phyloP scores from a whole-genome alignment of 148 eudicot genomes.

The Cornus kousa region DNA sequence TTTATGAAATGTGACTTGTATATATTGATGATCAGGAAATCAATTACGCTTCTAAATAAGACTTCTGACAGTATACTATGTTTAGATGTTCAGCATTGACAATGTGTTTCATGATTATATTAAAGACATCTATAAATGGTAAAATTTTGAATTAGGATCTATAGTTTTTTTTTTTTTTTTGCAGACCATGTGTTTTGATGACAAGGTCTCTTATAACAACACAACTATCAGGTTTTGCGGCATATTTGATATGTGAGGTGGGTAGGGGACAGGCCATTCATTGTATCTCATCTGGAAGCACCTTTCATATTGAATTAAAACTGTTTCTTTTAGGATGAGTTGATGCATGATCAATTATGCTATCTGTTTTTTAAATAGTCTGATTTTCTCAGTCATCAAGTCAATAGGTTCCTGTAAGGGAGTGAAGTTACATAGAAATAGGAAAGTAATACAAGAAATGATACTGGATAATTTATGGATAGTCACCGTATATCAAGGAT shows the following conservation, averaged over 20 bases:
- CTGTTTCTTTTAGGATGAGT: not conserved
- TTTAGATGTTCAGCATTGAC: not conserved
- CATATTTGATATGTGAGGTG: not conserved
- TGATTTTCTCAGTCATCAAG: not conserved
- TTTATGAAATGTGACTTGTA: not conserved
- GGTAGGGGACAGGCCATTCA: not conserved
- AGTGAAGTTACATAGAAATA: no score
- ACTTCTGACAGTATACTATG: not conserved
- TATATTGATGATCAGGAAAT: not conserved
- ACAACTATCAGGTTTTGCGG: not conserved
- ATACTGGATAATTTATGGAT: no score
- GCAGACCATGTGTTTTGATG: not conserved
- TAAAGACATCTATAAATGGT: not conserved
- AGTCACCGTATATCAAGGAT: no score
- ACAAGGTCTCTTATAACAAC: not conserved
- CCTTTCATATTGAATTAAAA: not conserved
- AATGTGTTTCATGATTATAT: not conserved
- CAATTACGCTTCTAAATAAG: not conserved
- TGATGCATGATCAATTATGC: not conserved
- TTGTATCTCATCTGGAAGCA: not conserved
- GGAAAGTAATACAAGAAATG: no score
- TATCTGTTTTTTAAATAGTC: not conserved
- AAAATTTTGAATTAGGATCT: not conserved
- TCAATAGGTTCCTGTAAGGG: not conserved
- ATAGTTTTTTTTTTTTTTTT: not conserved